Conservation (phyloP, 495 filamentous ascomycete species). For the Xylaria scruposa region DNA sequence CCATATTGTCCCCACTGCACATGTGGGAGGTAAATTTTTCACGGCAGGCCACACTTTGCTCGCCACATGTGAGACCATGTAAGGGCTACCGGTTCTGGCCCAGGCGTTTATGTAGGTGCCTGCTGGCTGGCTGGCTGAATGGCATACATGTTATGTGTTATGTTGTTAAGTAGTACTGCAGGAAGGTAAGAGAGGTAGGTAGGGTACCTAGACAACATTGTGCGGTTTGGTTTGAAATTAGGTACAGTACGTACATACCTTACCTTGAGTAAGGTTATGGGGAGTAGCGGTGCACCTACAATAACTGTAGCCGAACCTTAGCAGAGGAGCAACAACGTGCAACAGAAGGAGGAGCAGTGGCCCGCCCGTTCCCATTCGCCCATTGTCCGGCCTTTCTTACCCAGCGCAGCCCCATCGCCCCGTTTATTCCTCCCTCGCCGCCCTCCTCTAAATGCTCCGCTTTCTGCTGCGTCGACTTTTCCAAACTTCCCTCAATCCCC, state of each 20-base stretch:
- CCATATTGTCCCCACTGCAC: conserved; percentile 11
- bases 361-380: conserved; percentile 28
- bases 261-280: background rate
- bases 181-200: background rate
- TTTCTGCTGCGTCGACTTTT: conserved; percentile 21
- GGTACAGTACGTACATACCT: background rate
- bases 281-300: conserved; percentile 1
- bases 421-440: conserved; percentile 17
- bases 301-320: background rate
- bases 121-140: background rate
- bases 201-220: background rate
- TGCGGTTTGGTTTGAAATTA: background rate
- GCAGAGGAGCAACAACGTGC: background rate
- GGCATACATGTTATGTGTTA: background rate
- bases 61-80: conserved; percentile 2
- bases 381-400: conserved; percentile 9
- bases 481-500: conserved; percentile 25
- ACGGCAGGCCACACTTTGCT: conserved; percentile 8
- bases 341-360: conserved; percentile 2
- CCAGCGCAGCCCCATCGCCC: conserved; percentile 4
- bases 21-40: conserved; percentile 13
- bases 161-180: background rate
- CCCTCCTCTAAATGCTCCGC: conserved; percentile 22
- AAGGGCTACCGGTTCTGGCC: background rate
- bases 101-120: conserved; percentile 6